These are phyloP conservation scores for Neodidymelliopsis sp. DNA, from an alignment of 2,329 filamentous ascomycete species.

Conservation along the genomic window DNA sequence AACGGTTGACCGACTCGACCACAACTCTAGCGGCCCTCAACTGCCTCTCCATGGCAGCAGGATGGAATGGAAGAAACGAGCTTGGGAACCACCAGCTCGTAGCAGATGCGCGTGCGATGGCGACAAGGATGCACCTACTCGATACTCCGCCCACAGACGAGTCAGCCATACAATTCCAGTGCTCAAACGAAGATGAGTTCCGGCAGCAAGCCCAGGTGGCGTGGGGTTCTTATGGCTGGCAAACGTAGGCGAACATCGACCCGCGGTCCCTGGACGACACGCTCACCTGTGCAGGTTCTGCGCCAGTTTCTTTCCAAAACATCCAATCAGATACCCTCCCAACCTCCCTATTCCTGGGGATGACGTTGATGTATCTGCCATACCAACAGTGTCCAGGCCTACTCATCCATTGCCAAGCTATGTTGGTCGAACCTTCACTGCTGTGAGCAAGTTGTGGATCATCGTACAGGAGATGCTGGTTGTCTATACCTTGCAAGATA, in stretches of 20 bases:
- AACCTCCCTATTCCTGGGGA: slow-evolving; percentile 4
- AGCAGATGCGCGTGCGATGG: slow-evolving; percentile 13
- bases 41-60: slow-evolving; percentile 9
- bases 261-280: background rate
- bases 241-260: slow-evolving; percentile 5
- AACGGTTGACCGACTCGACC: slow-evolving; percentile 11
- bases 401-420: background rate
- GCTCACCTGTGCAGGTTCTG: slow-evolving; percentile 3
- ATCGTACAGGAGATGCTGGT: slow-evolving; percentile 9
- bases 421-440: slow-evolving; percentile 2
- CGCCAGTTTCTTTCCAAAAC: slow-evolving; percentile 10
- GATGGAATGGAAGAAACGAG: slow-evolving; percentile 5
- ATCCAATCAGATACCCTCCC: slow-evolving; percentile 2
- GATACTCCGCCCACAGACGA: background rate
- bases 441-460: slow-evolving; percentile 3
- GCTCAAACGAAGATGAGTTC: slow-evolving; percentile 2
- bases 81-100: slow-evolving; percentile 9
- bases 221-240: slow-evolving; percentile 11
- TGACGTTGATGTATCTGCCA: background rate
- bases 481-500: slow-evolving; percentile 2
- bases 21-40: slow-evolving; percentile 13
- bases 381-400: background rate
- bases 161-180: background rate
- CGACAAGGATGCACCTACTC: slow-evolving; percentile 10
- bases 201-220: slow-evolving; percentile 5